These are phyloP conservation scores for Silene noctiflora DNA, from an alignment of 179 eudicot species.

Conservation along the genomic window DNA sequence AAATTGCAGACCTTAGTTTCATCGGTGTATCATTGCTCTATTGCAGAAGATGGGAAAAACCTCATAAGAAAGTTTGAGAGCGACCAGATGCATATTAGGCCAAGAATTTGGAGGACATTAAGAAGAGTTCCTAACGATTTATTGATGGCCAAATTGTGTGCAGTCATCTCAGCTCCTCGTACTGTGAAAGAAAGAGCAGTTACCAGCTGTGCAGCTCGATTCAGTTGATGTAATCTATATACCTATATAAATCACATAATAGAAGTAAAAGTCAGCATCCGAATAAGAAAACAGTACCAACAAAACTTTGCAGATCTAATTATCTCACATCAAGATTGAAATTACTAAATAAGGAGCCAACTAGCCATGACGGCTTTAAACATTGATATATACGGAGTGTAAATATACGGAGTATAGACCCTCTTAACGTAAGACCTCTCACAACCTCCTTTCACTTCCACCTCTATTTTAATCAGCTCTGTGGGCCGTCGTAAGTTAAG, in stretches of 20 bases:
- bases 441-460: too few species aligned
- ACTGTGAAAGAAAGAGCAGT: constrained; percentile 93
- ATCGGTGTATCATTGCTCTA: constrained; percentile 25
- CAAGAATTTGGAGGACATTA: constrained; percentile 83
- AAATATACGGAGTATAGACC: not conserved
- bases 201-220: constrained; percentile 94
- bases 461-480: too few species aligned
- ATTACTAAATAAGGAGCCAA: not conserved
- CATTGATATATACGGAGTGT: not conserved
- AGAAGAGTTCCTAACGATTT: constrained; percentile 72
- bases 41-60: constrained; percentile 50
- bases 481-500: too few species aligned
- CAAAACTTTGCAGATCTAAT: not conserved
- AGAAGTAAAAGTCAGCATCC: not conserved
- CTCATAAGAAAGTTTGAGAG: constrained; percentile 82
- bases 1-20: constrained; percentile 7
- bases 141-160: constrained; percentile 85
- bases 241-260: constrained; percentile 40
- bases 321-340: not conserved
- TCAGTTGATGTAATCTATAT: constrained; percentile 88
- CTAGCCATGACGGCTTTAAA: not conserved
- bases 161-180: constrained; percentile 88
- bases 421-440: too few species aligned
- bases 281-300: not conserved
- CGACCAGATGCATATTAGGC: constrained; percentile 88